A percentile compares a stretch with the other conserved stretches of the same genome.
Conservation (phyloP, 305 asterid species). For the Fraxinus sp. region DNA sequence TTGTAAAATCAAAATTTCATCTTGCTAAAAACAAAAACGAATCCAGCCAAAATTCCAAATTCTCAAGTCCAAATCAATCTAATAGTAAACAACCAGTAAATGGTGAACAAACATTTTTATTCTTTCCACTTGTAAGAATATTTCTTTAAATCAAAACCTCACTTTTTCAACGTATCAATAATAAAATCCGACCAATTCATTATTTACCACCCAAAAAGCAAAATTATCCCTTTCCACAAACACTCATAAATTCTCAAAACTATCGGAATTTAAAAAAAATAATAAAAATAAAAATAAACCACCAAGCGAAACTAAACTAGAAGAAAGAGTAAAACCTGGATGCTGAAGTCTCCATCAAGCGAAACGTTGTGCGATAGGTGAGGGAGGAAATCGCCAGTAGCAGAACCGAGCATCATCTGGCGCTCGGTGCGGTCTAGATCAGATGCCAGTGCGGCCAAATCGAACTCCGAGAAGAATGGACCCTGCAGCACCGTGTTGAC, state of each 20-base stretch:
- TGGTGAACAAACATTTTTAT: not conserved
- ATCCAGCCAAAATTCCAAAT: not conserved
- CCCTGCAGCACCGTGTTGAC: slow-evolving; percentile 95
- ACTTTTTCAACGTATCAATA: not conserved
- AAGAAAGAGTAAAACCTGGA: slow-evolving; percentile 59
- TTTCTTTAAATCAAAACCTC: not conserved
- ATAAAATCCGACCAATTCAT: not conserved
- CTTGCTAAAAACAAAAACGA: not conserved
- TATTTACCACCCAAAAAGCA: not conserved
- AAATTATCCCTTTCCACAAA: not conserved
- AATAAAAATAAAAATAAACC: too few relatives aligned
- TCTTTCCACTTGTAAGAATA: not conserved
- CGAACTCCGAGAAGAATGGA: slow-evolving; percentile 92
- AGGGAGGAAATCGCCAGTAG: slow-evolving; percentile 70
- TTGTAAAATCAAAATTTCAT: not conserved
- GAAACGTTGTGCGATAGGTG: slow-evolving; percentile 85
- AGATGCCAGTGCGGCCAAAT: slow-evolving; percentile 97
- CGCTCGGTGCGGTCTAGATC: slow-evolving; percentile 88
- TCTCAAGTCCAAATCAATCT: not conserved
- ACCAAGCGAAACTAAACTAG: not conserved
- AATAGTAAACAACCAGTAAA: not conserved
- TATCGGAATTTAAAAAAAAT: not conserved
- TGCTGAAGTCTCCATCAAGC: slow-evolving; percentile 92
- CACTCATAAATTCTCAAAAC: not conserved
- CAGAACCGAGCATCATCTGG: slow-evolving; percentile 80